A percentile compares a stretch with the other conserved stretches of the same genome.
Conservation (phyloP, 2,329 filamentous ascomycete genomes). For the Raffaelea albimanens region DNA sequence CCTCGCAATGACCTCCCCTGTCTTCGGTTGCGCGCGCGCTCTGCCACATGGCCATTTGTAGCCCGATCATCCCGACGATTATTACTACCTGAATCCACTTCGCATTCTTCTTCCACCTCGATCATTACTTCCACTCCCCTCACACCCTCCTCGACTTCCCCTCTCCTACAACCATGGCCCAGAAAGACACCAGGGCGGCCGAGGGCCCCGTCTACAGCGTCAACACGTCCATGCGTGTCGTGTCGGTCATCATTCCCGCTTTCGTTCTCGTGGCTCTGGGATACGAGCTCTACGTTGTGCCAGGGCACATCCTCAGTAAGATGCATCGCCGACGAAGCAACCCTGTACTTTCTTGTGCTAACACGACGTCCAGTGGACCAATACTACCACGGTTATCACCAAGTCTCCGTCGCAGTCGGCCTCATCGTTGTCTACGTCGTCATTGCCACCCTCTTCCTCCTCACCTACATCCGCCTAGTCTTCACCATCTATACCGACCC, state of each 20-base stretch:
- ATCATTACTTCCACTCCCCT: too few relatives aligned
- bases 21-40: neutral
- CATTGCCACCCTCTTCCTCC: slow-evolving; percentile 56
- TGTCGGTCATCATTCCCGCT: slow-evolving; percentile 48
- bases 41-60: too few relatives aligned
- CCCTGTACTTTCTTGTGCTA: slow-evolving; percentile 1
- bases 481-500: slow-evolving; percentile 60
- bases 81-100: too few relatives aligned
- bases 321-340: slow-evolving; percentile 12
- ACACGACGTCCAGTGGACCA: slow-evolving; percentile 55
- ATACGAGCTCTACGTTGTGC: slow-evolving; percentile 63
- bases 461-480: slow-evolving; percentile 63
- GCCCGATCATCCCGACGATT: too few relatives aligned
- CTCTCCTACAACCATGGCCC: neutral
- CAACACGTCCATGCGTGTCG: slow-evolving; percentile 6
- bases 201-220: slow-evolving; percentile 9
- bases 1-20: too few relatives aligned
- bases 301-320: slow-evolving; percentile 59
- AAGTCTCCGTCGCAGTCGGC: slow-evolving; percentile 50
- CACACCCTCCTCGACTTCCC: neutral
- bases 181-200: neutral
- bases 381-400: slow-evolving; percentile 19
- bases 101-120: too few relatives aligned
- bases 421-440: slow-evolving; percentile 61
- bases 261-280: slow-evolving; percentile 56